Base-by-base conservation (phyloP, 345 rosid genomes). In the Dipteronia sinensis region DNA sequence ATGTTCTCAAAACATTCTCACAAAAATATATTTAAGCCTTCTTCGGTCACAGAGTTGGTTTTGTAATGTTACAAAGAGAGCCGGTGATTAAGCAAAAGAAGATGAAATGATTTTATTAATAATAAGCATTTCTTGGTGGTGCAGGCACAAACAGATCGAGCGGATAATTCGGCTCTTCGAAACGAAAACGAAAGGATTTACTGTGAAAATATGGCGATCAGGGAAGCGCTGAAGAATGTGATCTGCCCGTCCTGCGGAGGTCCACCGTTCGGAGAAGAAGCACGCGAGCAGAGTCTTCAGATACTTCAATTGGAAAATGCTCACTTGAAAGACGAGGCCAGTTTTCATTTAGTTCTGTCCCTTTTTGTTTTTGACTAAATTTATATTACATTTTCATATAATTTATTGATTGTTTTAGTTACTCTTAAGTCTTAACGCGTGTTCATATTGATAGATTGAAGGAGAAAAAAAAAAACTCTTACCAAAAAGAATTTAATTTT, bases 171-270 rank as follows among this genome's bases (percentile, higher is more conserved):
- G 3, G 38, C 65, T 11, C 90, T 94, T 65, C 86, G 92, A 47
- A 80, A 79, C 9, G 93, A 93, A 73, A 93, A 92, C 25, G 90
- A 93, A 58, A 83, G 75, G 63, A 79, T 93, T 3, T 79, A 62
- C 23, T 77, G 75, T 42, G 97, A 93, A 63, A 94, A 91, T 66
- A 64, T 77, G 0, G 85, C 90, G 2, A 83, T 92, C 42, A 69
- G 65, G 29, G 93, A 90, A 73, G 90, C 89, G 2, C 66, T 94
- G 34, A 86, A 78, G 65, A 90, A 84, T 31, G 88, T 86, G 56
- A 76, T 81, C 7, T 94, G 98, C 76, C 91, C 90, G 7, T 12
- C 84, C 58, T 94, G 98, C 67, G 95, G 93, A 1, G 97, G 96
- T 38, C 90, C 93, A 8, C 84, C 92, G 5, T 76, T 83, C 10